Evolutionary conservation across 2,329 filamentous ascomycete genomes (phyloP), one percentile per base, ranked within the genome.

Genomic region (Colletotrichum sp.): DNA sequence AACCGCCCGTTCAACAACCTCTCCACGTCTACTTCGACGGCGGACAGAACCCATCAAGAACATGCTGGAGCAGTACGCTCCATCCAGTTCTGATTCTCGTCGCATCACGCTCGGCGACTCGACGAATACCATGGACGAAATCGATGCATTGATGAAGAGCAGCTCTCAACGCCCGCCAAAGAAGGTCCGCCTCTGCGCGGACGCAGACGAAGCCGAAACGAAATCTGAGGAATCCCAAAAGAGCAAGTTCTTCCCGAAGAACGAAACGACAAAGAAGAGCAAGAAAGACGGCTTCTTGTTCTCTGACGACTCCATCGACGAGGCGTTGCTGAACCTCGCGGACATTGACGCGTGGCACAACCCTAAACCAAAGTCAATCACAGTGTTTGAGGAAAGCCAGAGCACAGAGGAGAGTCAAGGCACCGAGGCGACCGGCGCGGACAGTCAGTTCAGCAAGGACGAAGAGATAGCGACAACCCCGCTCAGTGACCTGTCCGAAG

Each of bases 251-350:
- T 92, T 92, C 78, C 78, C 88, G 4, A 60, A 78, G 7, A 80
- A 73, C 6, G 72, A 80, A 10, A 78, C 78, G 8, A 83, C 82
- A 65, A 81, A 78, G 21, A 79, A 80, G 48, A 80, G 82, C 43
- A 85, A 84, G 65, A 81, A 82, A 39, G 88, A 89, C 13, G 82
- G 82, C 2, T 86, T 88, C 71, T 78, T 91, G 21, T 84, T 90
- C 79, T 92, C 90, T 0, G 90, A 92, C 75, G 90, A 91, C 76
- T 91, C 90, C 0, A 84, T 92, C 55, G 90, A 92, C 32, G 90
- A 91, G 73, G 89, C 86, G 0, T 83, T 92, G 24, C 82, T 84
- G 30, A 85, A 85, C 24, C 80, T 92, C 13, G 89, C 90, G 2
- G 90, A 92, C 61, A 81, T 89, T 52, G 87, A 87, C n/a, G 85